phyloP scores from a whole-genome alignment of 805 yeast species.

The Candida nanaspora region DNA sequence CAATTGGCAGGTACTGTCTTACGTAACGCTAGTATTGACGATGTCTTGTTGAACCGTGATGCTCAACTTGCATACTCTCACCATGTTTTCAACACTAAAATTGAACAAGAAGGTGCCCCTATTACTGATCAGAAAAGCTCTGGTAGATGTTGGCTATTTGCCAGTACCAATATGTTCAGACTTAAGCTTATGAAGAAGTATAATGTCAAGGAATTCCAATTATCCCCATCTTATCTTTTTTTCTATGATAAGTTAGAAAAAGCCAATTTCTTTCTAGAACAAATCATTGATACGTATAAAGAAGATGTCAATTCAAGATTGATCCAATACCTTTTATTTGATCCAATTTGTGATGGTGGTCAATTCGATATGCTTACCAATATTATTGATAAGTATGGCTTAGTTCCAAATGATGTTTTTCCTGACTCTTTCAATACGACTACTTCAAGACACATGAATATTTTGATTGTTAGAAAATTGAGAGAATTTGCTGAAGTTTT shows the following conservation, averaged over 20 bases:
- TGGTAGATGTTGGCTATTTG: conserved; percentile 89
- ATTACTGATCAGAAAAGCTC: conserved; percentile 67
- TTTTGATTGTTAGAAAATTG: conserved; percentile 57
- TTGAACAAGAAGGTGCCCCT: conserved; percentile 50
- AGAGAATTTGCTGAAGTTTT: conserved; percentile 72
- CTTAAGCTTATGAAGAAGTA: conserved; percentile 52
- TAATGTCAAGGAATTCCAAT: conserved; percentile 60
- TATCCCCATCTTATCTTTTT: conserved; percentile 73
- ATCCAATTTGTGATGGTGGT: conserved; percentile 80
- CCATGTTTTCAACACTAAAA: conserved; percentile 34
- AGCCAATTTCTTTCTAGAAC: conserved; percentile 73
- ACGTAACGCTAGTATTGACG: conserved; percentile 30
- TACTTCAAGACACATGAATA: conserved; percentile 45
- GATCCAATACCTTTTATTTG: conserved; percentile 54
- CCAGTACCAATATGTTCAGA: conserved; percentile 70
- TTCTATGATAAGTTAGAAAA: conserved; percentile 85
- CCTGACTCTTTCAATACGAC: conserved; percentile 62
- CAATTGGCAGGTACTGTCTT: conserved; percentile 25
- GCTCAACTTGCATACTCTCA: conserved; percentile 20
- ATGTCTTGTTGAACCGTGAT: conserved; percentile 30
- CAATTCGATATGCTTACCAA: conserved; percentile 82
- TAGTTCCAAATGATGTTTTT: conserved; percentile 66
- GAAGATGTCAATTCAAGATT: conserved; percentile 65
- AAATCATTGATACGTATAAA: conserved; percentile 59
- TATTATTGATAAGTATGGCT: conserved; percentile 71